Evolutionary conservation across 2,329 filamentous ascomycete species (phyloP).

Genomic region (Colletotrichum melonis): DNA sequence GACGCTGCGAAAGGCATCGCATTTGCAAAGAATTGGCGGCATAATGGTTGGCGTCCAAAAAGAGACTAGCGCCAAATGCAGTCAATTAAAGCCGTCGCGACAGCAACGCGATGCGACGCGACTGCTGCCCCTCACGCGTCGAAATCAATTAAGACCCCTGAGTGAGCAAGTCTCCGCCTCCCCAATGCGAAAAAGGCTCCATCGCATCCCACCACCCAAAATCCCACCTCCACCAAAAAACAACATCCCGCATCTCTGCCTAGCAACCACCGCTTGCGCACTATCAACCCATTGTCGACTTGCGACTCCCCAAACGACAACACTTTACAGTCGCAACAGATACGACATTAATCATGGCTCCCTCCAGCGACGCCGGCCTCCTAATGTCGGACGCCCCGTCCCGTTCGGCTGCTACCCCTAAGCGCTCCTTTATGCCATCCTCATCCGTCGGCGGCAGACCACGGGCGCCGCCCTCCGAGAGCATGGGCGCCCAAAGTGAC

Average conservation of each 20-base stretch:
- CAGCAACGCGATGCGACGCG: conserved; percentile 46
- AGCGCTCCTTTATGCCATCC: conserved; percentile 54
- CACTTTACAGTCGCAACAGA: background rate
- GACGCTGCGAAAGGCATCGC: background rate
- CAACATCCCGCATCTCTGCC: conserved; percentile 24
- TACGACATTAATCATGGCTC: conserved; percentile 52
- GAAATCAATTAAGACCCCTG: conserved; percentile 35
- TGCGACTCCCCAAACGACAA: background rate
- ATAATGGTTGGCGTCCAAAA: background rate
- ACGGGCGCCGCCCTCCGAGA: conserved; percentile 72
- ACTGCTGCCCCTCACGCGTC: conserved; percentile 36
- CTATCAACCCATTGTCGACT: background rate
- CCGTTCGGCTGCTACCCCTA: conserved; percentile 55
- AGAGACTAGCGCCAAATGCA: conserved; percentile 42
- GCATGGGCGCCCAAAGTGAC: conserved; percentile 68
- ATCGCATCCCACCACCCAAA: conserved; percentile 35
- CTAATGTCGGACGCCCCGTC: conserved; percentile 68
- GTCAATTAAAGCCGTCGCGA: conserved; percentile 52
- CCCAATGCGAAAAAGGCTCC: conserved; percentile 30
- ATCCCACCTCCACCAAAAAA: conserved; percentile 32
- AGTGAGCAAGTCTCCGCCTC: conserved; percentile 21
- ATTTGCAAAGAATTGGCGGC: background rate
- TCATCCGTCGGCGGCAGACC: conserved; percentile 66
- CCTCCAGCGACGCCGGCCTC: conserved; percentile 67
- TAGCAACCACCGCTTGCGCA: conserved; percentile 7